A percentile compares a stretch with the other conserved stretches of the same genome.
Conservation (phyloP, 2,329 filamentous ascomycete genomes). For the Phialophora macrospora region DNA sequence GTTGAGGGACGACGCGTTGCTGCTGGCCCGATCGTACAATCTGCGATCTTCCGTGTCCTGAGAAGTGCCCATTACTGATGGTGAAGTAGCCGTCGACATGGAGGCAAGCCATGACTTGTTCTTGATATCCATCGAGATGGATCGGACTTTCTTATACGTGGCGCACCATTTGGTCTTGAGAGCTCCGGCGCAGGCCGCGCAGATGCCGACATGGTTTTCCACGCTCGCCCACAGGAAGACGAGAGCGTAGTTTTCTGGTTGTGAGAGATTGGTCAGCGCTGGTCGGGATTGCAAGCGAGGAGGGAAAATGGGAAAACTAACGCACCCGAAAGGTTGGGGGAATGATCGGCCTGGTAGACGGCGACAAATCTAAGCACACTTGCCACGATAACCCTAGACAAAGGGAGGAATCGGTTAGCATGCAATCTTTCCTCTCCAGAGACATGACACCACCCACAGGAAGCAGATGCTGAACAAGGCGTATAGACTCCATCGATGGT, state of each 20-base stretch:
- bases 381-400: constrained; percentile 29
- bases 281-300: not conserved
- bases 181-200: constrained; percentile 32
- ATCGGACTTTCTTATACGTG: constrained; percentile 19
- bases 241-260: constrained; percentile 33
- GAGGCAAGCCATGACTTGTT: constrained; percentile 23
- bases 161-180: constrained; percentile 29
- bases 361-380: constrained; percentile 32
- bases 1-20: constrained; percentile 12
- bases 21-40: constrained; percentile 20
- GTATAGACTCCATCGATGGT: constrained; percentile 30
- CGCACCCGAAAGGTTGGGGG: constrained; percentile 28
- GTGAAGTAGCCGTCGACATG: not conserved
- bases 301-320: not conserved
- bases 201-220: constrained; percentile 36
- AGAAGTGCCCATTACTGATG: not conserved
- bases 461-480: constrained; percentile 29
- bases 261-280: not conserved
- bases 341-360: constrained; percentile 21
- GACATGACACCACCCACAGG: constrained; percentile 23
- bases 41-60: constrained; percentile 28
- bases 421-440: not conserved
- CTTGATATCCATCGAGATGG: constrained; percentile 22
- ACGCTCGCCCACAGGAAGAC: constrained; percentile 32
- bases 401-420: constrained; percentile 2